Base-by-base conservation (phyloP, 305 asterid species). In the Fraxinus xanthoxyloides region DNA sequence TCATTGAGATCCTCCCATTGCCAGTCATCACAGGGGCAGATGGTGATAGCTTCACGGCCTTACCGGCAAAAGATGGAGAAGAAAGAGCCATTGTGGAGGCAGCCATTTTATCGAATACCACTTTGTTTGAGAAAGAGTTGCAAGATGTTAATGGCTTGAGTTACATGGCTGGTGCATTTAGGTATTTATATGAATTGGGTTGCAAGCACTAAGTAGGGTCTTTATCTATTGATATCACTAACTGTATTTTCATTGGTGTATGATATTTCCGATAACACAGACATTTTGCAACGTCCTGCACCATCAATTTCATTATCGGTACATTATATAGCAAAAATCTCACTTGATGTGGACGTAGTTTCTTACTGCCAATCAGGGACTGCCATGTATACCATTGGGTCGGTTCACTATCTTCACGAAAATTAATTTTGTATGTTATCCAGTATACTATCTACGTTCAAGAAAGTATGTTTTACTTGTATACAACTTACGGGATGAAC, bases 21-120 rank as follows among this genome's bases (percentile, higher is more conserved):
- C 87, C 82, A 13, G 78, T 76, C 24, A 56, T 36, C 61, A 78
- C 72, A 1, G 82, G 36, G 59, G 77, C 30, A 17, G 83, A 59
- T 3, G 83, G 82, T 19, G 82, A 54, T 26, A 84, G 82, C 2
- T 80, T 84, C 0, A 80, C 80, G 0, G 82, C 84, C 77, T 77
- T 77, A 4, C 87, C 84, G 15, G 69, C 77, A 1, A 84, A 84
- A 9, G 82, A 54, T 17, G 87, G 74, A 70, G 84, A 81, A 0
- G 87, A 84, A 19, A 84, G 82, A 77, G 82, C 87, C 82, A 81
- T 83, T 9, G 84, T 75, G 0, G 75, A 46, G 17, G 86, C 36
- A n/a, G 78, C 83, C 86, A 83, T 83, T 30, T 30, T 30, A 30
- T 3, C 2, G 2, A 30, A 30, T 30, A 30, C 32, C 32, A 30